Conservation (phyloP, 1,284 basidiomycete species). For the Phellopilus nigrolimitatus region DNA sequence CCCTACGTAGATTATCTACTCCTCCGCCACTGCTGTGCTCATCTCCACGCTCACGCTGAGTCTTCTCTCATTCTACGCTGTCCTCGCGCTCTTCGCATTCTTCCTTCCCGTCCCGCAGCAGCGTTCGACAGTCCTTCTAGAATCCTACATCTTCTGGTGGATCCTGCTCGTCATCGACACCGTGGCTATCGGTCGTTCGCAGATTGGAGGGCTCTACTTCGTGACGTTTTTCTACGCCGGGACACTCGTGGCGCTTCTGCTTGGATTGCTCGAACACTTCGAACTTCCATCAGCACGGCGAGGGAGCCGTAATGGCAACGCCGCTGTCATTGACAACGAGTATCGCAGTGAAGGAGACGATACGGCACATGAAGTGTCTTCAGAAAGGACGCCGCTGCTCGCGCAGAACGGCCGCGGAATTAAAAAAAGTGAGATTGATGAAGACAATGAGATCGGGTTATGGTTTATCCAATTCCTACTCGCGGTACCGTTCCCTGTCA, state of each 20-base stretch:
- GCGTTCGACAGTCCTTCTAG: conserved; percentile 27
- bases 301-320: conserved; percentile 16
- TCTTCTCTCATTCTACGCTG: conserved; percentile 42
- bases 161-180: conserved; percentile 31
- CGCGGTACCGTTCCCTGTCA: conserved; percentile 51
- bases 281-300: conserved; percentile 24
- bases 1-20: conserved; percentile 59
- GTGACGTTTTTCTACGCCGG: conserved; percentile 49
- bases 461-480: conserved; percentile 62
- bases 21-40: conserved; percentile 48
- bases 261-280: conserved; percentile 38
- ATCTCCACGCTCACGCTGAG: conserved; percentile 44
- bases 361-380: conserved; percentile 33
- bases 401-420: conserved; percentile 26
- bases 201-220: conserved; percentile 32
- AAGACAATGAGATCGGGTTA: conserved; percentile 42
- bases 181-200: conserved; percentile 23
- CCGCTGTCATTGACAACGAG: conserved; percentile 4
- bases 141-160: conserved; percentile 34
- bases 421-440: conserved; percentile 30
- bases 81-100: conserved; percentile 32
- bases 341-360: conserved; percentile 27
- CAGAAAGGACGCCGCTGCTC: conserved; percentile 48
- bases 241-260: conserved; percentile 42
- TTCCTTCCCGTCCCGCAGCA: conserved; percentile 31